Percentiles rank a stretch among this genome's conserved stretches.
phyloP scores from a whole-genome alignment of 164 flowering plant species.

The Chimonanthus praecox region DNA sequence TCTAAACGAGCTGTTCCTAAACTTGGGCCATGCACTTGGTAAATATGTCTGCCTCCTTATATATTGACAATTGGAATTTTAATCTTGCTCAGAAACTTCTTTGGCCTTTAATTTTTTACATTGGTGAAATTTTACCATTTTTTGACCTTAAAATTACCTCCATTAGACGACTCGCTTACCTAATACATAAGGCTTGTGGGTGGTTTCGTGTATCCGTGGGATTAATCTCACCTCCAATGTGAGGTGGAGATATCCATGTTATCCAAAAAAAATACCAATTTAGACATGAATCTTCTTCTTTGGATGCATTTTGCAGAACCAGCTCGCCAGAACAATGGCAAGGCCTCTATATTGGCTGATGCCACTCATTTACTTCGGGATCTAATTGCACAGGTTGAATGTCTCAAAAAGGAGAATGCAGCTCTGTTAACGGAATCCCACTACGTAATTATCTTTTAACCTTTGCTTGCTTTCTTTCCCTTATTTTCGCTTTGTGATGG shows the following conservation, averaged over 20 bases:
- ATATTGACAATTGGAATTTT: too few species aligned
- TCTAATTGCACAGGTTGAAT: slow-evolving; percentile 33
- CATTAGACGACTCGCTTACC: too few species aligned
- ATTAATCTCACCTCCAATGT: too few species aligned
- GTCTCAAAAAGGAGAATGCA: slow-evolving; percentile 49
- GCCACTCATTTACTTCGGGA: slow-evolving; percentile 41
- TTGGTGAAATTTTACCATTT: too few species aligned
- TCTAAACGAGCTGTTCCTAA: slow-evolving; percentile 67
- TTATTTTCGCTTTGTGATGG: background rate
- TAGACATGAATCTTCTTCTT: background rate
- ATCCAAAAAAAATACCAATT: too few species aligned
- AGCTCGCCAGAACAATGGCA: slow-evolving; percentile 42
- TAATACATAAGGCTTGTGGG: too few species aligned
- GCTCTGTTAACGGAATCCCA: slow-evolving; percentile 48
- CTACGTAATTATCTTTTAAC: slow-evolving; percentile 38
- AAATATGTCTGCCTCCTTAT: slow-evolving; percentile 8
- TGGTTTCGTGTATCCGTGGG: too few species aligned
- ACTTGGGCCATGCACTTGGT: slow-evolving; percentile 67
- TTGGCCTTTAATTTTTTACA: too few species aligned
- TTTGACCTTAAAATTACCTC: too few species aligned
- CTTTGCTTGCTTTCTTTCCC: background rate
- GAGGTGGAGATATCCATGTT: too few species aligned
- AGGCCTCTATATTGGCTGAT: slow-evolving; percentile 51
- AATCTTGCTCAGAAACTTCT: too few species aligned
- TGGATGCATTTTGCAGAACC: slow-evolving; percentile 25